A percentile compares a stretch with the other conserved stretches of the same genome.
These are phyloP conservation scores for Saturnispora quitensis DNA, from an alignment of 805 yeast species.

Conservation along the genomic window DNA sequence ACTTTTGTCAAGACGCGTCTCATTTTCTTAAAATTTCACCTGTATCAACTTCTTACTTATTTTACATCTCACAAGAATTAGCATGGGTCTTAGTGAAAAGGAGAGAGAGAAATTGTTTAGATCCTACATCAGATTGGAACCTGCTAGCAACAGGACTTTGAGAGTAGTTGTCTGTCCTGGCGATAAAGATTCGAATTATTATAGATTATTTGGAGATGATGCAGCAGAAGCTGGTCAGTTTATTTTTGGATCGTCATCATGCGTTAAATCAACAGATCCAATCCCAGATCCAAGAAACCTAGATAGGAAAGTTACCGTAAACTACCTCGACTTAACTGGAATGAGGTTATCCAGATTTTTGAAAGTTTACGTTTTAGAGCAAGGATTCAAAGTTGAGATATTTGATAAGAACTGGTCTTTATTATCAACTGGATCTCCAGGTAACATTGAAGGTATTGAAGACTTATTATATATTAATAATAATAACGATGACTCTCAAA, in stretches of 20 bases:
- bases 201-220: constrained; percentile 62
- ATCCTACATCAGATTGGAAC: constrained; percentile 37
- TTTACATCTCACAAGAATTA: not conserved
- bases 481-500: constrained; percentile 27
- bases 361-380: constrained; percentile 56
- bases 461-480: constrained; percentile 39
- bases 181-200: constrained; percentile 68
- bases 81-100: constrained; percentile 17
- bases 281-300: constrained; percentile 30
- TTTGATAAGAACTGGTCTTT: constrained; percentile 60
- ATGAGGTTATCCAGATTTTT: constrained; percentile 63
- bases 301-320: constrained; percentile 30
- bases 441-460: constrained; percentile 73
- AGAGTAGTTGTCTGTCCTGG: constrained; percentile 42
- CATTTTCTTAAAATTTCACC: not conserved
- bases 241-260: constrained; percentile 77
- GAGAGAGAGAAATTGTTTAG: constrained; percentile 7
- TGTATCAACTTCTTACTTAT: not conserved
- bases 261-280: constrained; percentile 41
- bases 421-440: constrained; percentile 70
- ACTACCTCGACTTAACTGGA: constrained; percentile 69
- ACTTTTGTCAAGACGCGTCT: not conserved
- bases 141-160: constrained; percentile 41
- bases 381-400: constrained; percentile 71
- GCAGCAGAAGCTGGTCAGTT: constrained; percentile 76